Evolutionary conservation across 768 basidiomycete species (phyloP).

Genomic region (Sarcodon aspratus): DNA sequence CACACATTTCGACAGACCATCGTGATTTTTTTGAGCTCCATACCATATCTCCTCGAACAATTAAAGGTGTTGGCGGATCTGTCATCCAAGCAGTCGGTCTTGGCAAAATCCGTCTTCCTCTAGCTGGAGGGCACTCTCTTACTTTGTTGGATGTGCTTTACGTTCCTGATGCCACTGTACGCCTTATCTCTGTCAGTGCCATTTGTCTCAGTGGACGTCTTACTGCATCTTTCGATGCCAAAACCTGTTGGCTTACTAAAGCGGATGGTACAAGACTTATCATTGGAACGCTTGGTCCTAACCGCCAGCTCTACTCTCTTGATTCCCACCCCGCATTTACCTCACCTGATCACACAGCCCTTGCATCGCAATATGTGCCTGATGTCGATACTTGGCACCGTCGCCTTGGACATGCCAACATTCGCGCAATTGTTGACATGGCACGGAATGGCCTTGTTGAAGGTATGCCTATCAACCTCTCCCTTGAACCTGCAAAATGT

Average conservation of each 20-base stretch:
- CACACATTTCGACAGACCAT: too few species aligned
- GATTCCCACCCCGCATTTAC: constrained; percentile 2
- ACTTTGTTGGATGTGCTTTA: too few species aligned
- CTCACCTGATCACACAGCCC: background rate
- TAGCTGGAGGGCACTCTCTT: too few species aligned
- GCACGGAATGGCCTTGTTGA: constrained; percentile 1
- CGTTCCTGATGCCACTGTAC: constrained; percentile 3
- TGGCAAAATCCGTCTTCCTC: too few species aligned
- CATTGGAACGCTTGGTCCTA: too few species aligned
- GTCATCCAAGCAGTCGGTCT: too few species aligned
- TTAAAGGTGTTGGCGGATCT: too few species aligned
- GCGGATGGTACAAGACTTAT: too few species aligned
- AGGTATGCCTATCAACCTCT: constrained; percentile 15
- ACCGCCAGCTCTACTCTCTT: too few species aligned
- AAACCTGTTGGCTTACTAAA: too few species aligned
- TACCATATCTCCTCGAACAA: too few species aligned
- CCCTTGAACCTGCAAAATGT: constrained; percentile 16
- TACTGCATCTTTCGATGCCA: background rate
- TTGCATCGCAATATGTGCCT: background rate
- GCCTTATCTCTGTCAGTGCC: constrained; percentile 4
- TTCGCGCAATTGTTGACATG: constrained; percentile 8
- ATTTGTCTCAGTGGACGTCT: constrained; percentile 3
- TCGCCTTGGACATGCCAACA: constrained; percentile 14
- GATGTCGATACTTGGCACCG: constrained; percentile 13
- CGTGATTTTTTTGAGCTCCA: too few species aligned